Base-by-base conservation (phyloP, 768 basidiomycete species). In the Mycena epipterygia region DNA sequence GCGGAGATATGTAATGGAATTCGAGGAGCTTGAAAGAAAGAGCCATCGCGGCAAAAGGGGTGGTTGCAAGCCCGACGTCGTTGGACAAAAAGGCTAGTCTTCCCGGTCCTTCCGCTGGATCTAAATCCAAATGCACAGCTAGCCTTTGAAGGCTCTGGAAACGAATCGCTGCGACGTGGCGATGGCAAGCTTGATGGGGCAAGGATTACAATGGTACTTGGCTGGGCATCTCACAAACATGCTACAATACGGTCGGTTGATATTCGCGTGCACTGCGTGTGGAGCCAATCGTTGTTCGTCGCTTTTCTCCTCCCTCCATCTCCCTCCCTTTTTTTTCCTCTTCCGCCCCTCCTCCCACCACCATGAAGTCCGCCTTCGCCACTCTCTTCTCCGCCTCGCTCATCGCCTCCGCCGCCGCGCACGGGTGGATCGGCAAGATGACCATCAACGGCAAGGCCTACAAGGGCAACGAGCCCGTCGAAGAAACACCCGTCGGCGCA, bases 401-500 rank as follows among this genome's bases (percentile, higher is more conserved):
- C 62, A 29, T 63, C 17, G 29, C 72, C 37, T 75, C 79, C 16
- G 63, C 44, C 58, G 42, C 56, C 52, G 72, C 67, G 3, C 72
- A 73, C 58, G 72, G 72, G 5, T 73, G 72, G 72, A 46, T 73
- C 37, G 64, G 64, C 37, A 62, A 23, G 5, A n/a, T 73, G 52
- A 62, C 51, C 63, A 25, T 66, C 59, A 59, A 23, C 33, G 60
- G 48, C 58, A 66, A 69, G 29, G 46, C 35, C 9, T 66, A 68
- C 67, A 48, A 7, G 13, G 72, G 72, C 42, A 49, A 56, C 72
- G 25, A 61, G n/a, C 67, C 71, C 42, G 16, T 59, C 59, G 56
- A 72, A 44, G 32, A 64, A 25, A 33, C 14, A 2, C 51, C 67
- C 12, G 42, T 61, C 9, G 62, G 48, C 37, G 32, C 55, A 0